These are phyloP conservation scores for Trichoderma citrinoviride DNA, from an alignment of 2,329 filamentous ascomycete genomes.

Conservation along the genomic window DNA sequence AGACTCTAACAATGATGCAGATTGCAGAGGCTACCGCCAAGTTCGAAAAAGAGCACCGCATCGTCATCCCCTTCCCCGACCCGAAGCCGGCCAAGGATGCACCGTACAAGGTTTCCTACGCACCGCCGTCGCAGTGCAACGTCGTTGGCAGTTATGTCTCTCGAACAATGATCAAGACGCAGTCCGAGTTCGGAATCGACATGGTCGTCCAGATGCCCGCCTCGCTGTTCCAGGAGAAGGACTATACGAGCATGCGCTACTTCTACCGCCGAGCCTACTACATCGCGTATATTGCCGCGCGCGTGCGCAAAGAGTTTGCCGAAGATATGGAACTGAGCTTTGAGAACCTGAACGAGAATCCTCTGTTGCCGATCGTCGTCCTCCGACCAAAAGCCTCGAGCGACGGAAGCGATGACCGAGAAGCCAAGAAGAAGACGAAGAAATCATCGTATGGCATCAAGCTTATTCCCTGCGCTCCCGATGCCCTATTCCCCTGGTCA, in stretches of 20 bases:
- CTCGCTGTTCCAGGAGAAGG: constrained; percentile 84
- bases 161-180: constrained; percentile 67
- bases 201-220: constrained; percentile 84
- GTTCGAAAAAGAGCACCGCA: constrained; percentile 63
- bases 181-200: constrained; percentile 63
- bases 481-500: constrained; percentile 64
- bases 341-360: constrained; percentile 68
- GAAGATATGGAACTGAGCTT: constrained; percentile 59
- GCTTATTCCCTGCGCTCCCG: constrained; percentile 72
- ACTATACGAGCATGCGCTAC: constrained; percentile 88
- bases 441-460: constrained; percentile 59
- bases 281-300: constrained; percentile 73
- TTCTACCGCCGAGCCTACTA: constrained; percentile 95
- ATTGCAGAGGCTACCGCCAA: constrained; percentile 65
- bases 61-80: constrained; percentile 81
- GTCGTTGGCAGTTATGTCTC: constrained; percentile 84
- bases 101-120: constrained; percentile 78
- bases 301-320: constrained; percentile 58
- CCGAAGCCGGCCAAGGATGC: constrained; percentile 72
- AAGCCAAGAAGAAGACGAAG: constrained; percentile 29
- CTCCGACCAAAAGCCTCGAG: constrained; percentile 38
- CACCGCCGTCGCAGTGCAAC: constrained; percentile 74
- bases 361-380: constrained; percentile 66
- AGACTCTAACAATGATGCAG: constrained; percentile 40
- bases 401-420: constrained; percentile 24